Conservation (phyloP, 2,329 filamentous ascomycete species). For the Ambrosiella cleistominuta region DNA sequence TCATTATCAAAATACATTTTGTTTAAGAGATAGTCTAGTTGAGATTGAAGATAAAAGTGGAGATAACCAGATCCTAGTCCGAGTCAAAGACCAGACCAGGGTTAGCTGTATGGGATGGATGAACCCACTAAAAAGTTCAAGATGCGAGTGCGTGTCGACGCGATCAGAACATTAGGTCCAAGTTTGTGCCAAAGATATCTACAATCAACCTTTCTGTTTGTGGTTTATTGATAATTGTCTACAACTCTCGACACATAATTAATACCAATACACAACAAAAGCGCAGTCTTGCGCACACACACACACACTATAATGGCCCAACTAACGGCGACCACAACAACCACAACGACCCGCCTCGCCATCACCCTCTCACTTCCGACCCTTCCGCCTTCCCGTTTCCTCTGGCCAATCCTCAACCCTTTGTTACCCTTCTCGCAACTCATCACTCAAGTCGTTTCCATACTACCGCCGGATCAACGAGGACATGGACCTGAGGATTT, state of each 20-base stretch:
- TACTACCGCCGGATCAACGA: constrained; percentile 52
- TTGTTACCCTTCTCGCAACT: constrained; percentile 59
- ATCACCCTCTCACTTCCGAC: not conserved
- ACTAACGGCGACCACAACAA: too few species aligned
- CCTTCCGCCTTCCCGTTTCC: constrained; percentile 46
- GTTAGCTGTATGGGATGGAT: not conserved
- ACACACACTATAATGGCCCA: too few species aligned
- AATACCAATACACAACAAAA: too few species aligned
- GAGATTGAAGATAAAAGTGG: not conserved
- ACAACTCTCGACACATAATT: too few species aligned
- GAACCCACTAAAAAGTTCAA: not conserved
- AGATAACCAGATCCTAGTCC: too few species aligned
- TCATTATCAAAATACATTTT: not conserved
- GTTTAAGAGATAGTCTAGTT: not conserved
- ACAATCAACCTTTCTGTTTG: not conserved
- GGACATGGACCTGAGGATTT: constrained; percentile 55
- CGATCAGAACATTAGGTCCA: not conserved
- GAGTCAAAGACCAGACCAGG: not conserved
- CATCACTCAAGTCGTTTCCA: constrained; percentile 59
- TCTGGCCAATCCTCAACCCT: constrained; percentile 47
- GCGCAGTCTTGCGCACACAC: too few species aligned
- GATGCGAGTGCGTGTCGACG: not conserved
- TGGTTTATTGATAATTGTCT: not conserved
- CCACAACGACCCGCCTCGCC: not conserved
- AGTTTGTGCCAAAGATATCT: not conserved